Evolutionary conservation across 2,329 filamentous ascomycete genomes (phyloP).

Genomic region (Phaeosphaeriaceae sp.): DNA sequence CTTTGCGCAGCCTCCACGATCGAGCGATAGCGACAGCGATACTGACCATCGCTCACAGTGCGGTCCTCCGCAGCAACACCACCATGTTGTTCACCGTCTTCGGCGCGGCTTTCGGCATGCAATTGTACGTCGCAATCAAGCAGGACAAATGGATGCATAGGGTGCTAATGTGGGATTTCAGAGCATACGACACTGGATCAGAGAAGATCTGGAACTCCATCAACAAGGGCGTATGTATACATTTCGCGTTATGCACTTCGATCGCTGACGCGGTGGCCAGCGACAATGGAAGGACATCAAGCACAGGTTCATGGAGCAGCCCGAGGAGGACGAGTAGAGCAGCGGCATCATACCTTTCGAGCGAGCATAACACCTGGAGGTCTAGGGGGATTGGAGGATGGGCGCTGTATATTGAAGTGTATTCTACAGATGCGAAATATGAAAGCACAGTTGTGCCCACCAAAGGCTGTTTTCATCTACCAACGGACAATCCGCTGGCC

Average conservation of each 20-base stretch:
- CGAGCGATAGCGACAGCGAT: conserved; percentile 8
- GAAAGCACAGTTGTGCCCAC: conserved; percentile 20
- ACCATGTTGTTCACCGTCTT: conserved; percentile 90
- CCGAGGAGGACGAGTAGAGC: conserved; percentile 65
- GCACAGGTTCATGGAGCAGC: conserved; percentile 77
- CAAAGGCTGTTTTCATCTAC: neutral
- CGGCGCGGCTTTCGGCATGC: conserved; percentile 83
- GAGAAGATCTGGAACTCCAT: conserved; percentile 88
- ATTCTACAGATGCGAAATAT: conserved; percentile 41
- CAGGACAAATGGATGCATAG: conserved; percentile 4
- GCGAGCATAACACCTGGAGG: conserved; percentile 16
- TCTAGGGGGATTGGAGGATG: conserved; percentile 22
- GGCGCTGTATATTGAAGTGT: conserved; percentile 46
- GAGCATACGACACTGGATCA: conserved; percentile 81
- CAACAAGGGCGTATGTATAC: conserved; percentile 77
- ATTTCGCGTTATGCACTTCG: conserved; percentile 16
- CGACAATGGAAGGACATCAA: conserved; percentile 99
- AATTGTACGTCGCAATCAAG: conserved; percentile 73
- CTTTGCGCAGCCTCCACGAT: conserved; percentile 21
- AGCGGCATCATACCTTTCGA: neutral
- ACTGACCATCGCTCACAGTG: conserved; percentile 62
- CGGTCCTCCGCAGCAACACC: conserved; percentile 84
- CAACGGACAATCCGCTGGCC: neutral
- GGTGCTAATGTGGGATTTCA: conserved; percentile 52
- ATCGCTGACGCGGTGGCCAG: conserved; percentile 57